Base-by-base conservation (phyloP, 768 basidiomycete species). In the Kwoniella shandongensis region DNA sequence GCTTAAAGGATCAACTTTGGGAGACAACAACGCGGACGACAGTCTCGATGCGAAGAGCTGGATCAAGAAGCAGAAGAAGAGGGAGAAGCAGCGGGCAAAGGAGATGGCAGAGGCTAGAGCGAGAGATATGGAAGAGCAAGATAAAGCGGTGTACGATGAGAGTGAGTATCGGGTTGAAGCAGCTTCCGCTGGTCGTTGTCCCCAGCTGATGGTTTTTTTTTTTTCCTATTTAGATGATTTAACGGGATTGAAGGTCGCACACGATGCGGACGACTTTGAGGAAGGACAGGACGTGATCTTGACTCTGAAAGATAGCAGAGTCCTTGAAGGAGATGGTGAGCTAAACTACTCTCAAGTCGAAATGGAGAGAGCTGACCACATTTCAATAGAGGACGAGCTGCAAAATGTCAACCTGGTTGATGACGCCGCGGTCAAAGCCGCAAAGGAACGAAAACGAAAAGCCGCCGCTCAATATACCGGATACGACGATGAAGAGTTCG, bases 321-420 rank as follows among this genome's bases (percentile, higher is more conserved):
- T 99, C 59, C 85, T 99, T 39, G 93, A 92, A 70, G 88, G 91
- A 59, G 92, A 97, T 83, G 93, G 92, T 89, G 65, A 54, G 67
- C 10, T 38, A 4, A 20, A 20, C 22, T 20, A 39, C 53, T 3
- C 18, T 22, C 38, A 18, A 6, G 15, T 27, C 23, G 18, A 35
- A 0, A 15, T 39, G 5, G 15, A 39, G 39, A 18, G 11, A 18
- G 60, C 26, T 57, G 29, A n/a, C 22, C 29, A 25, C 35, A 18
- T 15, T 48, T 53, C 11, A 63, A 10, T 71, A 94, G 96, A 99
- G 87, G 96, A 99, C 77, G 96, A 94, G 77, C 82, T 99, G 13
- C 89, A 96, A 79, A 97, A 99, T 65, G 81, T 96, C 52, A 91
- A 96, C 69, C 84, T 98, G 83, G 91, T 90, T 0, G 93, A 96